Percentiles rank a stretch among this genome's conserved stretches.
phyloP scores from a whole-genome alignment of 108 stramenopile species.

The Cyclotella sp. region DNA sequence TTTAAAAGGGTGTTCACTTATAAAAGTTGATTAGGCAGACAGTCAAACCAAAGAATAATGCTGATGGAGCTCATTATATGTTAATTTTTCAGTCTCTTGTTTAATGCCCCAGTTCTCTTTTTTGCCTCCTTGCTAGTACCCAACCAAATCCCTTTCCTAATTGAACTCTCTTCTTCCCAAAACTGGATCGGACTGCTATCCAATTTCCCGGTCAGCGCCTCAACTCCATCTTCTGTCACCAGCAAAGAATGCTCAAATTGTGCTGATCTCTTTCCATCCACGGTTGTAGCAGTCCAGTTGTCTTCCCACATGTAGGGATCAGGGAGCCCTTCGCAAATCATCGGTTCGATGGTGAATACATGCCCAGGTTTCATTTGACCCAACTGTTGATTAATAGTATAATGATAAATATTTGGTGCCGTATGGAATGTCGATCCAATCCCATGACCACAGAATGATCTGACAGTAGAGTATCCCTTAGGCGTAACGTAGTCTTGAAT shows the following conservation, averaged over 20 bases:
- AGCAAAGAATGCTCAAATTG: constrained; percentile 96
- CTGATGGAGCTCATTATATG: not conserved
- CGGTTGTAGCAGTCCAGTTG: constrained; percentile 96
- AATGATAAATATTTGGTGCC: constrained; percentile 96
- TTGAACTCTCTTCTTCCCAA: constrained; percentile 85
- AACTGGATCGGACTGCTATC: constrained; percentile 81
- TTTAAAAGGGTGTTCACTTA: too few species aligned
- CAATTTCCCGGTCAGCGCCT: constrained; percentile 88
- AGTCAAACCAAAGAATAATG: too few species aligned
- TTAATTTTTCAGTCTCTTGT: constrained; percentile 2
- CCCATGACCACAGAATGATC: constrained; percentile 96
- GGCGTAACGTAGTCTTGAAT: constrained; percentile 86
- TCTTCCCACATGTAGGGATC: constrained; percentile 90
- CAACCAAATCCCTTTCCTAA: constrained; percentile 80
- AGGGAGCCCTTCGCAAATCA: constrained; percentile 94
- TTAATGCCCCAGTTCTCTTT: constrained; percentile 54
- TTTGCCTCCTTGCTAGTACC: constrained; percentile 69
- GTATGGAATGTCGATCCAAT: constrained; percentile 95
- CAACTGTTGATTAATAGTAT: constrained; percentile 88
- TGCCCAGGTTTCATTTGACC: constrained; percentile 93
- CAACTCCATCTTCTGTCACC: constrained; percentile 88
- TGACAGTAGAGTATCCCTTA: constrained; percentile 79
- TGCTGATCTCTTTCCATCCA: constrained; percentile 86
- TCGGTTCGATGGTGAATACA: constrained; percentile 99
- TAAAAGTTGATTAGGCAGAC: too few species aligned